Evolutionary conservation across 768 basidiomycete species (phyloP).

Genomic region (Hygrocybe coccinea): DNA sequence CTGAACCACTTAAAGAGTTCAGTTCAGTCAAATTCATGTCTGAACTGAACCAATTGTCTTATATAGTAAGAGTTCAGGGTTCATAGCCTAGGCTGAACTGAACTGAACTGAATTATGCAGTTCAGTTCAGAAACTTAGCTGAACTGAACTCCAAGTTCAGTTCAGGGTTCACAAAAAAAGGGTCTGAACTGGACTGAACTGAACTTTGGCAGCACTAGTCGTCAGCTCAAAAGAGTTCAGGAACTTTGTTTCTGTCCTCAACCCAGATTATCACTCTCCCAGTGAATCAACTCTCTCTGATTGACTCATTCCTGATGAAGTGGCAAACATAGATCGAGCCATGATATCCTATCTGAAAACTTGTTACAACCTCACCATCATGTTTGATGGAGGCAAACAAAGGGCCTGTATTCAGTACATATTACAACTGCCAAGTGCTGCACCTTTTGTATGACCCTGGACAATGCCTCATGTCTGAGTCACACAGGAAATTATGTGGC

Average conservation of each 20-base stretch:
- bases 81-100: too few species aligned
- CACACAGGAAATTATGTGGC: conserved; percentile 11
- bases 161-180: too few species aligned
- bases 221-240: conserved; percentile 9
- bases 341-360: background rate
- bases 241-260: conserved; percentile 1
- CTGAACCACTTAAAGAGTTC: too few species aligned
- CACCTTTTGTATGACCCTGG: conserved; percentile 9
- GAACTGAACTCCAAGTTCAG: too few species aligned
- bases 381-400: conserved; percentile 11
- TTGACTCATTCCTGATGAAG: conserved; percentile 4
- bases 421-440: conserved; percentile 6
- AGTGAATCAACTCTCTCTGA: conserved; percentile 7
- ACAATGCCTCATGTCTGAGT: conserved; percentile 12
- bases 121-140: too few species aligned
- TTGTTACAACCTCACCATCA: conserved; percentile 5
- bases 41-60: too few species aligned
- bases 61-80: too few species aligned
- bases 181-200: too few species aligned
- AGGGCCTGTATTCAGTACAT: conserved; percentile 6
- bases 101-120: too few species aligned
- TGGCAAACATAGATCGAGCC: conserved; percentile 1
- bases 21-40: too few species aligned
- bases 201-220: too few species aligned
- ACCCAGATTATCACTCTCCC: background rate